phyloP scores from a whole-genome alignment of 441 rosid genomes.

The Populus tomentosa region DNA sequence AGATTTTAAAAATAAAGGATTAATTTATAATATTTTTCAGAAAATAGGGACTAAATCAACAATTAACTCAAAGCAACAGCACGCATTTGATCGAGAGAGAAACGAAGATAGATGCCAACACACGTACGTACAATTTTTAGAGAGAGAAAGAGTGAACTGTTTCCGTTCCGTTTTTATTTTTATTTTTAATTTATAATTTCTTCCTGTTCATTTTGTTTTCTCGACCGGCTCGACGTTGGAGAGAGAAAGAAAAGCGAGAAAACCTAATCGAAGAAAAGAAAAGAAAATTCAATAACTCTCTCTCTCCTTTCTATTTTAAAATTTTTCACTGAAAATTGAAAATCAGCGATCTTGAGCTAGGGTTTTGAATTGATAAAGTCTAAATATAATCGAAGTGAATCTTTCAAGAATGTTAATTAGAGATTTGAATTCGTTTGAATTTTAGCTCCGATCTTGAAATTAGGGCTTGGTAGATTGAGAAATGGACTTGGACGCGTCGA shows the following conservation, averaged over 20 bases:
- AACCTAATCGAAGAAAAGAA: conserved; percentile 14
- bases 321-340: conserved; percentile 9
- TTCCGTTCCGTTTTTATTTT: conserved; percentile 16
- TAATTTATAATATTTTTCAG: not conserved
- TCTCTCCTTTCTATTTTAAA: not conserved
- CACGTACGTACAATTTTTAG: not conserved
- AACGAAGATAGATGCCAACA: not conserved
- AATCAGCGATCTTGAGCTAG: conserved; percentile 31
- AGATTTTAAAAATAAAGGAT: too few species aligned
- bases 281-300: not conserved
- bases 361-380: conserved; percentile 25
- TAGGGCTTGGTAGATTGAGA: conserved; percentile 31
- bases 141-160: conserved; percentile 14
- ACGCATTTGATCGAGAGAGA: not conserved
- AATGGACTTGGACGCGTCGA: conserved; percentile 82
- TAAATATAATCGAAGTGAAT: not conserved
- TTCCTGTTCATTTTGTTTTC: conserved; percentile 12
- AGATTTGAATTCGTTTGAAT: conserved; percentile 38
- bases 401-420: conserved; percentile 40
- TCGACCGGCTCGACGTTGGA: conserved; percentile 27
- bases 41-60: not conserved
- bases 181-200: not conserved
- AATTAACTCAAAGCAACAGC: not conserved
- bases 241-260: not conserved
- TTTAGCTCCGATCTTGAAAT: conserved; percentile 50